These are phyloP conservation scores for Asterophora lycoperdoides DNA, from an alignment of 768 basidiomycete genomes.

Conservation along the genomic window DNA sequence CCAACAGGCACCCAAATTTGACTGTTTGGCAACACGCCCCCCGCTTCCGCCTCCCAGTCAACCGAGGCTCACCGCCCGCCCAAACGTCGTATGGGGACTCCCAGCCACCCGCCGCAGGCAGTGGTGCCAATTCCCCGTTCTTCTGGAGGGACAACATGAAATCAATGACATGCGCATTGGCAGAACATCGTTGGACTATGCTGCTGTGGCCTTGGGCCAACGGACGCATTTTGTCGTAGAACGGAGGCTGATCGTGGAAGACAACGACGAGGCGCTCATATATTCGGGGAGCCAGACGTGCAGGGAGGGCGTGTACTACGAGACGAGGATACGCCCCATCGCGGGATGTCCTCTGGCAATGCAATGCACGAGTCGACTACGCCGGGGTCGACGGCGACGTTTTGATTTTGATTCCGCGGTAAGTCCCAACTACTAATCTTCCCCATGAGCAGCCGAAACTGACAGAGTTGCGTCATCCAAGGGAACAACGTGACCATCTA, in stretches of 20 bases:
- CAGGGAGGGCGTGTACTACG: constrained; percentile 13
- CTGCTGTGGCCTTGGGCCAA: constrained; percentile 16
- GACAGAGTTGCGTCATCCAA: no score
- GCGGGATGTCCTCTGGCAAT: constrained; percentile 24
- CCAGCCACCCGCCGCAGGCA: constrained; percentile 17
- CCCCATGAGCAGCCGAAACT: no score
- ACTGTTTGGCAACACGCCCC: background rate
- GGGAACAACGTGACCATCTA: constrained; percentile 22
- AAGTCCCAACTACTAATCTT: no score
- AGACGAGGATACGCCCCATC: constrained; percentile 6
- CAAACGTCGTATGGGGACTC: constrained; percentile 11
- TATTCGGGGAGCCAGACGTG: constrained; percentile 17
- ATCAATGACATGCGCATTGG: constrained; percentile 18
- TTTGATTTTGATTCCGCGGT: no score
- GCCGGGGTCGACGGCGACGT: constrained; percentile 22
- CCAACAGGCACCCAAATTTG: no score
- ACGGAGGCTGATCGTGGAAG: constrained; percentile 20
- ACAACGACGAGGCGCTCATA: constrained; percentile 16
- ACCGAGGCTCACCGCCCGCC: background rate
- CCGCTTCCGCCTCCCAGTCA: background rate
- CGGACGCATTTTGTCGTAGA: constrained; percentile 16
- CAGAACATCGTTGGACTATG: constrained; percentile 20
- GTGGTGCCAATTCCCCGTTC: constrained; percentile 21
- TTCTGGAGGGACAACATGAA: constrained; percentile 18
- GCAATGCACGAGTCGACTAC: constrained; percentile 20